These are phyloP conservation scores for Macrocybe gigantea DNA, from an alignment of 768 basidiomycete genomes.

Conservation along the genomic window DNA sequence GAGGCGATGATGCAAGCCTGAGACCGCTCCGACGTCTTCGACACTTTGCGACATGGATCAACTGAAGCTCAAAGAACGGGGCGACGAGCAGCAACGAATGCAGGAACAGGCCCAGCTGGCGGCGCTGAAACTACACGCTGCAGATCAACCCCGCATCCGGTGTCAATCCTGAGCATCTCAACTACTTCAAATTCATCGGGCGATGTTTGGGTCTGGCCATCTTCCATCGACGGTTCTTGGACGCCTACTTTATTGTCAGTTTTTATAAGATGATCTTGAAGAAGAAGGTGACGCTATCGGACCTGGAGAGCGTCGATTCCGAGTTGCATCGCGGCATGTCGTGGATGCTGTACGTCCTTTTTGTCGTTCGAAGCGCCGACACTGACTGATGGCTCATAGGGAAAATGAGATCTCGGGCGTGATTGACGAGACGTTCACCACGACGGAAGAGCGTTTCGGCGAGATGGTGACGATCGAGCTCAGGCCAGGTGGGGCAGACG, in stretches of 20 bases:
- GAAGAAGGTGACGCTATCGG: slow-evolving; percentile 92
- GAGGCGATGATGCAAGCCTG: no score
- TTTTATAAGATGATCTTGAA: slow-evolving; percentile 99
- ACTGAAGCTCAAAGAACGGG: no score
- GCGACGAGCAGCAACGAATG: no score
- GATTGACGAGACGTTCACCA: slow-evolving; percentile 96
- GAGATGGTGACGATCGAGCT: slow-evolving; percentile 97
- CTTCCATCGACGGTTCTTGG: slow-evolving; percentile 98
- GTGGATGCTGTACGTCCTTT: slow-evolving; percentile 90
- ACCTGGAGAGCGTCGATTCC: slow-evolving; percentile 94
- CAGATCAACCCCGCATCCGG: slow-evolving; percentile 98
- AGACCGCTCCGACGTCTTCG: no score
- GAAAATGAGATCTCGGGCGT: slow-evolving; percentile 98
- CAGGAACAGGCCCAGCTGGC: no score
- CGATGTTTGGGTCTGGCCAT: slow-evolving; percentile 92
- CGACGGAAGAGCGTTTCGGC: slow-evolving; percentile 95
- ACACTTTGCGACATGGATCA: no score
- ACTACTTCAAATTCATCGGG: slow-evolving; percentile 99
- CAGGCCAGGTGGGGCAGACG: slow-evolving; percentile 79
- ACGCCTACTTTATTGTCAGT: slow-evolving; percentile 98
- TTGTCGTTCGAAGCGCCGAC: neutral
- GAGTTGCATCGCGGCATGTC: slow-evolving; percentile 92
- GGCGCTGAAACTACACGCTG: slow-evolving; percentile 77
- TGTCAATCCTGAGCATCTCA: slow-evolving; percentile 97
- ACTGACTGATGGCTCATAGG: slow-evolving; percentile 29